A percentile compares a stretch with the other conserved stretches of the same genome.
Conservation (phyloP, 169 alveolate genomes). For the Toxoplasma gondii region DNA sequence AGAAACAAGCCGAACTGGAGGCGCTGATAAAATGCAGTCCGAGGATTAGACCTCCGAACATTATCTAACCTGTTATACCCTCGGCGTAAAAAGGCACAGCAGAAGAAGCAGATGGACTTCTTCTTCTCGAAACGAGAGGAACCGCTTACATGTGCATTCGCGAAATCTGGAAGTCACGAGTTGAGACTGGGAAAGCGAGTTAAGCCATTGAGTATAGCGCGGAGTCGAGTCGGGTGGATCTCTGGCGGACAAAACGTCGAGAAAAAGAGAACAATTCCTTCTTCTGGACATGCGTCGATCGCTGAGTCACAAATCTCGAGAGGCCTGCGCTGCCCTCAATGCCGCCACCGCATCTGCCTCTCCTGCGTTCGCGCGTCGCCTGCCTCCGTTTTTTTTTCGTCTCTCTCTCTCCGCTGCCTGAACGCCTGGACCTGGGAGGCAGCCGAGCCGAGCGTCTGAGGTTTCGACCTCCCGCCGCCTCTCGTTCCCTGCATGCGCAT, state of each 20-base stretch:
- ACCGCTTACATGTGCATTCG: conserved; percentile 4
- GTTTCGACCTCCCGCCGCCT: no score
- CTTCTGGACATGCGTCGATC: background rate
- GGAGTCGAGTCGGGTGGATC: background rate
- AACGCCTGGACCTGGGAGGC: no score
- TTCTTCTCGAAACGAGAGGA: background rate
- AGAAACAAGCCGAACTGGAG: background rate
- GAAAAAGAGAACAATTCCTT: background rate
- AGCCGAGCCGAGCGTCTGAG: no score
- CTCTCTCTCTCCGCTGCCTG: no score
- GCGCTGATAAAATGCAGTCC: background rate
- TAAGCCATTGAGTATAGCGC: conserved; percentile 13
- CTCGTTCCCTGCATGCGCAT: no score
- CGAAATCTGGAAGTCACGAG: conserved; percentile 13
- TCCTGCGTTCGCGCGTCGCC: background rate
- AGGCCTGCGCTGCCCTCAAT: background rate
- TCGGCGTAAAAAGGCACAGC: background rate
- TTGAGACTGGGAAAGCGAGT: background rate
- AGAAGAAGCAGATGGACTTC: background rate
- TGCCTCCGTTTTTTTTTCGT: background rate
- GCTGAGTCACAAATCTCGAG: background rate
- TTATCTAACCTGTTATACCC: no score
- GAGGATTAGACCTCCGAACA: background rate
- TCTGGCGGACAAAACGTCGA: background rate
- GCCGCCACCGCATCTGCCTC: background rate